Conservation (phyloP, 164 flowering plant genomes). For the Dillenia suffruticosa region DNA sequence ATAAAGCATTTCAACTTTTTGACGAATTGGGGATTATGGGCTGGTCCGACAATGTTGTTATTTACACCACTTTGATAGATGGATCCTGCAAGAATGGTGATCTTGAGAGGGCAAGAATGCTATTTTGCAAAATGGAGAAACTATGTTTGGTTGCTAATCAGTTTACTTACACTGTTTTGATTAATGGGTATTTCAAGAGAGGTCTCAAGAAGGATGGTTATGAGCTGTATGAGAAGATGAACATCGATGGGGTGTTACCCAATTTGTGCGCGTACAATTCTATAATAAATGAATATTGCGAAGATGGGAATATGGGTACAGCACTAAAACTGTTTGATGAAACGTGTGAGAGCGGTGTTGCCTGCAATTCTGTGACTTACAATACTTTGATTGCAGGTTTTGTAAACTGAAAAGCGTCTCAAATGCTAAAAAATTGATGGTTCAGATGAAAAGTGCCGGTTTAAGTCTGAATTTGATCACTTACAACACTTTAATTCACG, state of each 20-base stretch:
- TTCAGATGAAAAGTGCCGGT: slow-evolving; percentile 34
- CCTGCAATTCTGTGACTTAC: slow-evolving; percentile 55
- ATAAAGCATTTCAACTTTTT: slow-evolving; percentile 43
- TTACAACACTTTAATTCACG: slow-evolving; percentile 56
- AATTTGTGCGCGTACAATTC: slow-evolving; percentile 58
- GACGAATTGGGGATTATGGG: slow-evolving; percentile 32
- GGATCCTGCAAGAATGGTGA: slow-evolving; percentile 65
- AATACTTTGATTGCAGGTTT: slow-evolving; percentile 49
- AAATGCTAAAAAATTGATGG: slow-evolving; percentile 44
- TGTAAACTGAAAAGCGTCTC: slow-evolving; percentile 29
- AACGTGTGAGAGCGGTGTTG: slow-evolving; percentile 56
- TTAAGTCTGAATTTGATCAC: slow-evolving; percentile 50
- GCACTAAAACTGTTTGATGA: slow-evolving; percentile 60
- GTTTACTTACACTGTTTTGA: slow-evolving; percentile 57
- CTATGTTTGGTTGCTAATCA: slow-evolving; percentile 62
- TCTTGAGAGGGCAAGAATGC: slow-evolving; percentile 32
- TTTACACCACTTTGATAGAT: slow-evolving; percentile 68
- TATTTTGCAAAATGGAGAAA: slow-evolving; percentile 50
- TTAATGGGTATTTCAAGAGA: slow-evolving; percentile 59
- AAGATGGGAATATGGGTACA: slow-evolving; percentile 28
- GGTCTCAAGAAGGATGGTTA: slow-evolving; percentile 59
- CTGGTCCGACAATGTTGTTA: slow-evolving; percentile 45
- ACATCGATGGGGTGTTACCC: slow-evolving; percentile 41
- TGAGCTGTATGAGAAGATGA: slow-evolving; percentile 65
- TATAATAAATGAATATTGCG: slow-evolving; percentile 40